phyloP scores from a whole-genome alignment of 768 basidiomycete genomes.

The Collybia mongolica region DNA sequence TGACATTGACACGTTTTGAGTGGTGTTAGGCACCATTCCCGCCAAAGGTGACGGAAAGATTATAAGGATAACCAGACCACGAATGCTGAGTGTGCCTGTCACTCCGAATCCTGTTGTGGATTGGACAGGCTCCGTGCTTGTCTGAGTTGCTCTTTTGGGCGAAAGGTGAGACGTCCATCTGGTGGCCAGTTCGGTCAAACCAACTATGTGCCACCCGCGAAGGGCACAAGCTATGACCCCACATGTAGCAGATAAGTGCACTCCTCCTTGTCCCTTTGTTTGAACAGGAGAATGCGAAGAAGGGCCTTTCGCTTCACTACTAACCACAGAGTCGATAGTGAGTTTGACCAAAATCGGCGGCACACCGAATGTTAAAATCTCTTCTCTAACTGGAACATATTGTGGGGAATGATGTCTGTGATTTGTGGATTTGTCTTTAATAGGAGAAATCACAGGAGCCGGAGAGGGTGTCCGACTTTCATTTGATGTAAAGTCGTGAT shows the following conservation, averaged over 20 bases:
- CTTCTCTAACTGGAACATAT: slow-evolving; percentile 30
- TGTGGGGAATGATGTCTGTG: too few relatives aligned
- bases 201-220: slow-evolving; percentile 54
- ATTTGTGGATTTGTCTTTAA: too few relatives aligned
- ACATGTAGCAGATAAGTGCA: slow-evolving; percentile 39
- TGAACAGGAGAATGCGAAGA: slow-evolving; percentile 6
- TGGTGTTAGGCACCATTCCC: slow-evolving; percentile 5
- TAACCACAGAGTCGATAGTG: slow-evolving; percentile 38
- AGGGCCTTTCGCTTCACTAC: not conserved
- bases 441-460: not conserved
- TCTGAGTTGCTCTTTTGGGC: not conserved
- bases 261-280: slow-evolving; percentile 22
- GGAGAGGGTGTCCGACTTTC: slow-evolving; percentile 15
- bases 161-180: slow-evolving; percentile 22
- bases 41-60: slow-evolving; percentile 34
- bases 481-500: not conserved
- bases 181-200: slow-evolving; percentile 41
- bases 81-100: slow-evolving; percentile 12
- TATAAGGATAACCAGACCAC: slow-evolving; percentile 48
- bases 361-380: slow-evolving; percentile 59
- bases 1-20: slow-evolving; percentile 9
- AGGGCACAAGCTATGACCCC: slow-evolving; percentile 58
- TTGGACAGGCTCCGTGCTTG: not conserved
- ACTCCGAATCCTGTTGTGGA: not conserved
- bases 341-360: slow-evolving; percentile 61